phyloP scores from a whole-genome alignment of 495 filamentous ascomycete genomes.

The Penicilliopsis zonata region DNA sequence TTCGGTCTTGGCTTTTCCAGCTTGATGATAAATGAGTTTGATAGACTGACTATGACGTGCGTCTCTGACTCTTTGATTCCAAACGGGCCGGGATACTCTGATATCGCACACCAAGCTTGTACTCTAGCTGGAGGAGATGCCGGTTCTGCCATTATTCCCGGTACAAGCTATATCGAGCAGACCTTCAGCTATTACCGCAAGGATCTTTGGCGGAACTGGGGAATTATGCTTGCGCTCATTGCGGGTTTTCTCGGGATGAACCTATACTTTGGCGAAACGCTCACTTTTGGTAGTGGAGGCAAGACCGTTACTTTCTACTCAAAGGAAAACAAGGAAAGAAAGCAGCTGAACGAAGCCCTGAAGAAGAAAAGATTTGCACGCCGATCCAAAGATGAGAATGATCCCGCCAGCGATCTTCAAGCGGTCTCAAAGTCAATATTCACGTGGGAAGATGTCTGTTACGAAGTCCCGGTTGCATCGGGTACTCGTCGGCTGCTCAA shows the following conservation, averaged over 20 bases:
- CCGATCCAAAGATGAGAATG: slow-evolving; percentile 34
- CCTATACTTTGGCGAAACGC: slow-evolving; percentile 60
- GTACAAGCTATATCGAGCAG: slow-evolving; percentile 47
- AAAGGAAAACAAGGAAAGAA: slow-evolving; percentile 58
- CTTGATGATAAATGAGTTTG: slow-evolving; percentile 80
- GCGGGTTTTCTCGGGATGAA: slow-evolving; percentile 57
- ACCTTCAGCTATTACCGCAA: slow-evolving; percentile 48
- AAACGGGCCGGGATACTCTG: slow-evolving; percentile 45
- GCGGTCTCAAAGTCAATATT: slow-evolving; percentile 47
- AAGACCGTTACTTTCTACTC: slow-evolving; percentile 63
- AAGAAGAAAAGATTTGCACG: slow-evolving; percentile 41
- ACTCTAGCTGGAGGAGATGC: slow-evolving; percentile 57
- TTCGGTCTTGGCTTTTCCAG: slow-evolving; percentile 61
- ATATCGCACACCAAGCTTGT: slow-evolving; percentile 63
- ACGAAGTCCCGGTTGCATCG: slow-evolving; percentile 57
- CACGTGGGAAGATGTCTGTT: slow-evolving; percentile 41
- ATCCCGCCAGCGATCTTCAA: slow-evolving; percentile 41
- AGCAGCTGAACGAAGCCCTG: slow-evolving; percentile 54
- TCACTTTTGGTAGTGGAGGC: slow-evolving; percentile 67
- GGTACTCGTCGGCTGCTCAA: slow-evolving; percentile 59
- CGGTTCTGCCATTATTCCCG: slow-evolving; percentile 45
- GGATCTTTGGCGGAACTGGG: slow-evolving; percentile 67
- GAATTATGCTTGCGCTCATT: slow-evolving; percentile 59
- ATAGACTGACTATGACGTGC: slow-evolving; percentile 48
- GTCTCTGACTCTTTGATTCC: slow-evolving; percentile 53